phyloP scores from a whole-genome alignment of 345 rosid species.

The Melaleuca alternifolia region DNA sequence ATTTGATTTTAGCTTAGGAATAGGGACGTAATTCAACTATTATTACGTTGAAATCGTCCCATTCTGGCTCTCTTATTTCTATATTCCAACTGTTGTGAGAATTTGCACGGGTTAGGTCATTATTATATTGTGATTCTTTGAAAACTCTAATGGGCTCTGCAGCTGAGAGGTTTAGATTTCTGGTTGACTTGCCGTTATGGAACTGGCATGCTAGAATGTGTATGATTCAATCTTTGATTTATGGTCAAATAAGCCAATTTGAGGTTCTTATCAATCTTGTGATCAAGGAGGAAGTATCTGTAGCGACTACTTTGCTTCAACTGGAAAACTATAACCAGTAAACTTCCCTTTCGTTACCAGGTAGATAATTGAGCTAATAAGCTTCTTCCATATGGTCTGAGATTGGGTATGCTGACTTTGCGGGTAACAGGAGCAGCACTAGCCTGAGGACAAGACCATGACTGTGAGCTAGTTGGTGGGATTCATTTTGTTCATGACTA shows the following conservation, averaged over 20 bases:
- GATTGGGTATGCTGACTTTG: not conserved
- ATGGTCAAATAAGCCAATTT: not conserved
- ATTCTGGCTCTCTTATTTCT: not conserved
- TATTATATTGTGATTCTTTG: not conserved
- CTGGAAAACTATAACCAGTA: not conserved
- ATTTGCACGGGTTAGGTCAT: not conserved
- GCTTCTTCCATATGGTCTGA: not conserved
- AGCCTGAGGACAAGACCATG: not conserved
- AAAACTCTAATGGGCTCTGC: not conserved
- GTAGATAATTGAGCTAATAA: not conserved
- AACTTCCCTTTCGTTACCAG: not conserved
- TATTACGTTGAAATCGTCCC: not conserved
- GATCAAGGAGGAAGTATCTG: not conserved
- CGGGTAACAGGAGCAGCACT: not conserved
- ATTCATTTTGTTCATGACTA: not conserved
- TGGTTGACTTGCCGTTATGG: not conserved
- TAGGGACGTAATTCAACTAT: not conserved
- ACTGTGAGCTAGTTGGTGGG: not conserved
- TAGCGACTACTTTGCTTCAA: not conserved
- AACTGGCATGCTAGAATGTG: not conserved
- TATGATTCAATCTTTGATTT: not conserved
- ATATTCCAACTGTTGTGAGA: not conserved
- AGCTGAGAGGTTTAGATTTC: not conserved
- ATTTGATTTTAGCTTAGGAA: not conserved
- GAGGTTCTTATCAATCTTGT: not conserved